Evolutionary conservation across 129 eudicot genomes (phyloP), one percentile per base, ranked within the genome.

Genomic region (Centaurea solstitialis): DNA sequence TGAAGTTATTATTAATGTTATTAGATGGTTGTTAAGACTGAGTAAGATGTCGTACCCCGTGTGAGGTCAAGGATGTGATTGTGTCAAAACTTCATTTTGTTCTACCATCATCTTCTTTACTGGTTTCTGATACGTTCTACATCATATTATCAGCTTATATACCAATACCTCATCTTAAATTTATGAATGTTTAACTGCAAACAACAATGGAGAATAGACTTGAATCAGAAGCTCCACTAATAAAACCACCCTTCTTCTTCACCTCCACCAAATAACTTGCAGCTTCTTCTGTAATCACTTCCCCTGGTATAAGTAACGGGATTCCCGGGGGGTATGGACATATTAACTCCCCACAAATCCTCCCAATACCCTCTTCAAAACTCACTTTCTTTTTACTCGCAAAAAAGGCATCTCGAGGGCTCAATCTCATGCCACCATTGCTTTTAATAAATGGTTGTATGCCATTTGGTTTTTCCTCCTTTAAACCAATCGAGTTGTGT

Each of bases 281-380:
- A 1, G 87, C 92, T 26, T 43, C 77, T 66, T 92, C 84, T 0
- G 92, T 88, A 20, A 94, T 87, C 68, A 87, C 80, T 82, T 94
- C 98, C 12, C 98, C 96, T 0, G 95, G 93, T 21, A 90, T 72
- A 76, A 94, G 67, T 39, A 90, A 57, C 9, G 97, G 97, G 57
- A 94, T 86, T 24, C 98, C 96, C 0, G 97, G 98, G n/a, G 97
- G 98, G 73, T 91, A 94, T 33, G 98, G 93, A 61, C 98, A 94
- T 76, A 92, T 82, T 26, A 26, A 26, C 30, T 26, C 30, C 30
- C 30, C 30, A 26, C 30, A 26, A 26, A 26, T 26, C 30, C 88
- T 70, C 71, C 99, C 99, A 2, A 89, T 3, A 57, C 97, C 76
- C 11, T 92, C 85, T 78, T 77, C 38, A 8, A 89, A 81, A 64